Evolutionary conservation across 768 basidiomycete genomes (phyloP).

Genomic region (Boletus pseudopeckii): DNA sequence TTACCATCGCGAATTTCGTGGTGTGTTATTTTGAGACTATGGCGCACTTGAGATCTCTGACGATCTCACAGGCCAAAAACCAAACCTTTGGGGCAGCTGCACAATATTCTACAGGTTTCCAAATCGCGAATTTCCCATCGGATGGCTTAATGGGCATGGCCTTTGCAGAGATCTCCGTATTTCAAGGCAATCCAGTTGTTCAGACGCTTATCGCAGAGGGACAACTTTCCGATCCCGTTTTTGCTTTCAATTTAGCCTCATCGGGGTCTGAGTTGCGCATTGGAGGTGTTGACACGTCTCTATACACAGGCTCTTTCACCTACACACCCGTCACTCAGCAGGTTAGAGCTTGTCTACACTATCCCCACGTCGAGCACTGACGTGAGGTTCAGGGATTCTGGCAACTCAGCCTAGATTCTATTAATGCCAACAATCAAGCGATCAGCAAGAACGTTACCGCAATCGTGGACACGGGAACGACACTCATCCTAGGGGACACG

Average conservation of each 20-base stretch:
- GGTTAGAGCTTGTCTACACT: constrained; percentile 17
- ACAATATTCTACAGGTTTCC: constrained; percentile 16
- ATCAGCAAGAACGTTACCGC: constrained; percentile 8
- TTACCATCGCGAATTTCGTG: constrained; percentile 34
- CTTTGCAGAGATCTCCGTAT: constrained; percentile 37
- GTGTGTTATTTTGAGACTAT: constrained; percentile 5
- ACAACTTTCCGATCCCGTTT: constrained; percentile 30
- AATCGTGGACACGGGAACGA: constrained; percentile 51
- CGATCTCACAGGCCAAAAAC: constrained; percentile 19
- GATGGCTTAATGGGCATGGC: constrained; percentile 43
- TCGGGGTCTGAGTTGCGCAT: constrained; percentile 37
- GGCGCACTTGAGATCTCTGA: neutral
- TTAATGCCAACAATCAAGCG: constrained; percentile 23
- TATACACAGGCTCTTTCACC: constrained; percentile 39
- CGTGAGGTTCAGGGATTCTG: constrained; percentile 18
- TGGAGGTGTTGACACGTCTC: constrained; percentile 39
- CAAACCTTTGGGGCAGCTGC: constrained; percentile 25
- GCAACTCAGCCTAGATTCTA: constrained; percentile 16
- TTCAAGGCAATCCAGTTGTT: constrained; percentile 35
- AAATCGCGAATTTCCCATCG: constrained; percentile 11
- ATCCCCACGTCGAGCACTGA: neutral
- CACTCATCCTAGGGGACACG: constrained; percentile 40
- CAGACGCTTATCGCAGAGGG: constrained; percentile 42
- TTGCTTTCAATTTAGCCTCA: constrained; percentile 40
- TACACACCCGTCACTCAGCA: constrained; percentile 32